Conservation (phyloP, 1,284 basidiomycete species). For the Schizophyllum amplum region DNA sequence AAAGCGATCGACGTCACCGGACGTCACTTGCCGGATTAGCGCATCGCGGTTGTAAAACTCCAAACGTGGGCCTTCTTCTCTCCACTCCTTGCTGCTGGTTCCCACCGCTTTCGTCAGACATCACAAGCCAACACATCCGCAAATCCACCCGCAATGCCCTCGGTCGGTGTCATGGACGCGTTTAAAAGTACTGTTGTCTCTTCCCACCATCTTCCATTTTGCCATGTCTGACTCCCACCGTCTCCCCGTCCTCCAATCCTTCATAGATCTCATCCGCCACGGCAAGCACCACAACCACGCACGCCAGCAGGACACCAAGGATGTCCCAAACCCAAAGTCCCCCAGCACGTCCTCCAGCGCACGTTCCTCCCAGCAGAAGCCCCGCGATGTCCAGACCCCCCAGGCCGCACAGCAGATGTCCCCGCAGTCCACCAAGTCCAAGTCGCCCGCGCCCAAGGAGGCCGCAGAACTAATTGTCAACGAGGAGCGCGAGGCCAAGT, state of each 20-base stretch:
- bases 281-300: constrained; percentile 62
- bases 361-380: constrained; percentile 15
- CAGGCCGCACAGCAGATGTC: constrained; percentile 29
- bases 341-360: constrained; percentile 16
- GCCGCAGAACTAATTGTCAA: constrained; percentile 71
- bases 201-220: constrained; percentile 6
- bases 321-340: constrained; percentile 21
- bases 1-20: not conserved
- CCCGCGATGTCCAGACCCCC: constrained; percentile 16
- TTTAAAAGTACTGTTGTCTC: constrained; percentile 52
- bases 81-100: not conserved
- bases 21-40: not conserved
- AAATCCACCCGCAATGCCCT: constrained; percentile 26
- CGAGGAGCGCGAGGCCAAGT: constrained; percentile 68
- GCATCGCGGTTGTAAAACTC: not conserved
- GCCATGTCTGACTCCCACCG: constrained; percentile 10
- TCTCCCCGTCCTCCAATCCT: constrained; percentile 13
- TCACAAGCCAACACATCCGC: not conserved
- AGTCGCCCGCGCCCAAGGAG: constrained; percentile 35
- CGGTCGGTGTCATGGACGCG: constrained; percentile 51
- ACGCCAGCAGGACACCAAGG: constrained; percentile 14
- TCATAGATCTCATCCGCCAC: constrained; percentile 78
- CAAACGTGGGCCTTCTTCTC: not conserved
- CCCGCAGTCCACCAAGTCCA: constrained; percentile 18
- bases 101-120: not conserved